Evolutionary conservation across 176 grass and related monocot genomes (phyloP), one percentile per base, ranked within the genome.

Genomic region (Melocanna baccifera): DNA sequence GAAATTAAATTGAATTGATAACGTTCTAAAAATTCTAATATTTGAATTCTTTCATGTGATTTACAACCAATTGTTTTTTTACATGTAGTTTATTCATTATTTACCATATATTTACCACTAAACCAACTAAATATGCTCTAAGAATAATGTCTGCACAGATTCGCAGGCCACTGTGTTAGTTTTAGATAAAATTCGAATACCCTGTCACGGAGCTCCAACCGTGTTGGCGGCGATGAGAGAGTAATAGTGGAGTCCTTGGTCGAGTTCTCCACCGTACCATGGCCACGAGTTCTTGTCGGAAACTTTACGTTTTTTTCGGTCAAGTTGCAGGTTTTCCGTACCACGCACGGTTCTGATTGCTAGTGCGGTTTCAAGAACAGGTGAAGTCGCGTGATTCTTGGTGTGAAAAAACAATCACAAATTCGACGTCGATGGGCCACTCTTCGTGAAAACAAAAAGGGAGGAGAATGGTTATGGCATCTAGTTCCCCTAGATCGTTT

Each of bases 281-380:
- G n/a, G n/a, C 41, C 53, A 48, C 55, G 61, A 30, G 51, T 23
- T 73, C 25, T 83, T 83, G 69, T 73, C 81, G 69, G 40, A 62
- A 4, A 42, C 47, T 2, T 15, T 7, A 1, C 1, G 9, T 29
- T 28, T 19, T 81, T 71, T 28, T 1, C 10, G 13, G 66, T 71
- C 66, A 71, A 71, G 52, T 59, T 71, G 39, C 20, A 59, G n/a
- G 32, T 26, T 34, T 68, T 25, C 50, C 81, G 26, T 83, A 73
- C 81, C 14, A 43, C 48, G 13, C 69, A 73, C 69, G 81, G 56
- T 63, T 73, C 69, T 63, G 2, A 7, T 50, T 4, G 28, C 52
- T 71, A 81, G 37, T 71, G 51, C 51, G 1, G 41, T 25, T 70
- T n/a, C 41, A 47, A 16, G 42, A 28, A 71, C 6, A 45, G n/a